Percentiles rank a stretch among this genome's conserved stretches.
Conservation (phyloP, 257 asterid genomes). For the Solanum pimpinellifolium region DNA sequence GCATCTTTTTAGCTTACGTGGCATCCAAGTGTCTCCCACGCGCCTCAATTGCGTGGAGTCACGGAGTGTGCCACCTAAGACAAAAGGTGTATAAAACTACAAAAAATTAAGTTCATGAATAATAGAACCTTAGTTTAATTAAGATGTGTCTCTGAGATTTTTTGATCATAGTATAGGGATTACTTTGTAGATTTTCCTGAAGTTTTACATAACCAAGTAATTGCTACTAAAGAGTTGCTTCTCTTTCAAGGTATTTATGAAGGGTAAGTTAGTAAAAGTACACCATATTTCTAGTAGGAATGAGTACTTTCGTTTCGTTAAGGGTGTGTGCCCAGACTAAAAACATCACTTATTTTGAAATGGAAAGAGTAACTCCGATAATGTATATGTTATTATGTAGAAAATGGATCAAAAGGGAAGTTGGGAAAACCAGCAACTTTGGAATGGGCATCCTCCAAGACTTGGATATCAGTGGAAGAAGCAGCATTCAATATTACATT, state of each 20-base stretch:
- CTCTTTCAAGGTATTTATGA: not conserved
- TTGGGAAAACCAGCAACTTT: constrained; percentile 52
- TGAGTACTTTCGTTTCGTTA: not conserved
- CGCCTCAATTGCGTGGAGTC: too few relatives aligned
- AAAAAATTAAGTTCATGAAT: too few relatives aligned
- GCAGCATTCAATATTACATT: constrained; percentile 33
- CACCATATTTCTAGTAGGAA: not conserved
- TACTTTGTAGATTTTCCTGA: too few relatives aligned
- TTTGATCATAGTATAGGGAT: too few relatives aligned
- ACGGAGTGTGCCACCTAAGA: too few relatives aligned
- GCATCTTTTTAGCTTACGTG: too few relatives aligned
- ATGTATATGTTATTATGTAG: constrained; percentile 7
- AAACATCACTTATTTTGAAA: not conserved
- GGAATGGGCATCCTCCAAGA: constrained; percentile 49
- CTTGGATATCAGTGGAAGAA: constrained; percentile 47
- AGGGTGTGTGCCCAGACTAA: not conserved
- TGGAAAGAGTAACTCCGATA: not conserved
- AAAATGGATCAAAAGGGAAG: constrained; percentile 43
- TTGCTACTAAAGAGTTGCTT: not conserved
- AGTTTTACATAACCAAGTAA: not conserved
- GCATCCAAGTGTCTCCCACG: too few relatives aligned
- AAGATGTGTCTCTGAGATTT: too few relatives aligned
- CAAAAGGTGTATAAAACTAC: too few relatives aligned
- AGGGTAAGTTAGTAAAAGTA: not conserved
- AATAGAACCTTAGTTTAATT: too few relatives aligned